These are phyloP conservation scores for Suillus clintonianus DNA, from an alignment of 768 basidiomycete species.

Conservation along the genomic window DNA sequence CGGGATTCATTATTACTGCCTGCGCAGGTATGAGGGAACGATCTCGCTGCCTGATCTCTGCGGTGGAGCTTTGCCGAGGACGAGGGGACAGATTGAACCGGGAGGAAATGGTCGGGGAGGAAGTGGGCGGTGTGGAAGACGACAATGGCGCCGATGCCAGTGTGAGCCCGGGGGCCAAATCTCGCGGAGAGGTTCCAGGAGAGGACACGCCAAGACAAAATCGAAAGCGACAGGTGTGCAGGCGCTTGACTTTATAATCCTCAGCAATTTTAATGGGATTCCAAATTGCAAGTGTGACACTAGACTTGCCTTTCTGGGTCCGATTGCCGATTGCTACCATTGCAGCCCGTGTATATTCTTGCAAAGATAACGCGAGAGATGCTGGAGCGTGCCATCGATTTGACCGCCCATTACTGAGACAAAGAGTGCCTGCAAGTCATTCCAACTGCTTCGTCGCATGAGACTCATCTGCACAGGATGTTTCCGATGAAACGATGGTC, in stretches of 20 bases:
- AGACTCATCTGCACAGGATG: too few relatives aligned
- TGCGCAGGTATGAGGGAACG: neutral
- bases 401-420: too few relatives aligned
- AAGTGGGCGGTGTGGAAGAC: slow-evolving; percentile 9
- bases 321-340: neutral
- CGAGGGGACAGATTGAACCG: slow-evolving; percentile 2
- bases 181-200: neutral
- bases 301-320: neutral
- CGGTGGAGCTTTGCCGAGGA: neutral
- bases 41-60: neutral
- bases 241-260: neutral
- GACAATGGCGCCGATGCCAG: neutral
- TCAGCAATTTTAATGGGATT: neutral
- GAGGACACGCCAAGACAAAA: neutral
- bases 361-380: too few relatives aligned
- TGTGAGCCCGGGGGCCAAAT: neutral
- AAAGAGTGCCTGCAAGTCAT: too few relatives aligned
- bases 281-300: neutral
- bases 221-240: neutral
- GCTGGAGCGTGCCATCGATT: too few relatives aligned
- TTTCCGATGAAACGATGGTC: too few relatives aligned
- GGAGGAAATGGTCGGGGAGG: slow-evolving; percentile 6
- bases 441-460: too few relatives aligned
- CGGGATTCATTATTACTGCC: too few relatives aligned
- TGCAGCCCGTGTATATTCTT: neutral